A percentile compares a stretch with the other conserved stretches of the same genome.
Evolutionary conservation across 495 filamentous ascomycete genomes (phyloP).

Genomic region (Parmelia sp.): DNA sequence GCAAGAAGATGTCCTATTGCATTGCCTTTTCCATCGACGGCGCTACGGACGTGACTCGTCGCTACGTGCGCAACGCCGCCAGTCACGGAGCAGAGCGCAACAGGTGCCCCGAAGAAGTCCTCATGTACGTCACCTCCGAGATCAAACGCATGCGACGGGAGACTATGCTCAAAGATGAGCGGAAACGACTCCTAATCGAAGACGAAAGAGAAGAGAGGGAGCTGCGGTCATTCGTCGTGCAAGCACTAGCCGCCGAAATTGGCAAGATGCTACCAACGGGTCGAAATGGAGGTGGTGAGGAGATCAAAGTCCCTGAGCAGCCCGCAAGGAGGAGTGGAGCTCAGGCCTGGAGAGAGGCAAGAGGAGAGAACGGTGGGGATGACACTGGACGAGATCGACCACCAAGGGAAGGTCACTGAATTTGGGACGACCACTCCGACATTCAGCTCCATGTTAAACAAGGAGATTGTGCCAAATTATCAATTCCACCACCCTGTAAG

Average conservation of each 20-base stretch:
- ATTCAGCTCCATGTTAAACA: neutral
- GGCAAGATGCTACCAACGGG: conserved; percentile 44
- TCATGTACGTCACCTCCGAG: conserved; percentile 83
- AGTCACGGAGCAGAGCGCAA: conserved; percentile 66
- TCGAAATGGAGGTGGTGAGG: conserved; percentile 14
- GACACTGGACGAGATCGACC: conserved; percentile 1
- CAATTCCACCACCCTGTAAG: neutral
- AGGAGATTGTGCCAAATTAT: neutral
- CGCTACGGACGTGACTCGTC: conserved; percentile 88
- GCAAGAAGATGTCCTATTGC: conserved; percentile 91
- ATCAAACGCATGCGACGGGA: conserved; percentile 75
- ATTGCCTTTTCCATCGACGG: conserved; percentile 95
- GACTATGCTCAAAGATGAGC: conserved; percentile 71
- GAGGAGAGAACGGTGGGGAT: conserved; percentile 15
- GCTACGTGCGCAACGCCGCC: conserved; percentile 80
- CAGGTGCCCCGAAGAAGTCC: conserved; percentile 76
- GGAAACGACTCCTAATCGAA: conserved; percentile 77
- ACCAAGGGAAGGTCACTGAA: conserved; percentile 15
- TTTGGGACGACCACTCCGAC: neutral
- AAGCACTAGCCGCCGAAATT: conserved; percentile 60
- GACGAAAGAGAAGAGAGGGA: conserved; percentile 83
- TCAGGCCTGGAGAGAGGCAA: conserved; percentile 24
- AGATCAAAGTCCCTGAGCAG: conserved; percentile 21
- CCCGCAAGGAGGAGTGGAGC: conserved; percentile 16
- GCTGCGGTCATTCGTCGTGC: conserved; percentile 66